Evolutionary conservation across 371 early-diverging fungal genomes (phyloP).

Genomic region (Funneliformis caledonium): DNA sequence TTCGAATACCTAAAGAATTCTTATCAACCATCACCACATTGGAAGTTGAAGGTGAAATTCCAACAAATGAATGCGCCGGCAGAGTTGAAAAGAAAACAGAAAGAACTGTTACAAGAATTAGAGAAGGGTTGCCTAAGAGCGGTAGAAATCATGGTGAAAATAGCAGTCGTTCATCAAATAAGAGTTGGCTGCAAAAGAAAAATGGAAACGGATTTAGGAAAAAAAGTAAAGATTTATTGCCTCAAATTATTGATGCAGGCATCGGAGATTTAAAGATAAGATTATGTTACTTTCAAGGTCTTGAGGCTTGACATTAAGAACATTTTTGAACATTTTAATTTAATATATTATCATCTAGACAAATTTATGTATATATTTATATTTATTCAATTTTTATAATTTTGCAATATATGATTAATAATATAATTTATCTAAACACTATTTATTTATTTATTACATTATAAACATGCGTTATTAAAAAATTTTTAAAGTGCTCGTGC

Average conservation of each 20-base stretch:
- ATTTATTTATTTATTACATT: too few relatives aligned
- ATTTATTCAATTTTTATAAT: too few relatives aligned
- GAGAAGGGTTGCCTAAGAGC: neutral
- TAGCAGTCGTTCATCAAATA: neutral
- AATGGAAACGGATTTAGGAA: neutral
- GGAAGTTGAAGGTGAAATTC: neutral
- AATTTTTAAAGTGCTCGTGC: too few relatives aligned
- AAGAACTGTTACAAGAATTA: neutral
- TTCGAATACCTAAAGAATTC: neutral
- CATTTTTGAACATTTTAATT: neutral
- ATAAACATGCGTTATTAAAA: too few relatives aligned
- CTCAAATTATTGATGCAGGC: slow-evolving; percentile 13
- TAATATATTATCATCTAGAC: too few relatives aligned
- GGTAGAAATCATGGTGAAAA: neutral
- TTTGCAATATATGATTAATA: too few relatives aligned
- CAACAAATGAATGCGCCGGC: too few relatives aligned
- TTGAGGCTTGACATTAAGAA: neutral
- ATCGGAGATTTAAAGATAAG: slow-evolving; percentile 30
- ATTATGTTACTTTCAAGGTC: slow-evolving; percentile 21
- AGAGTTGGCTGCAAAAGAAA: neutral
- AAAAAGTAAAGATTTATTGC: neutral
- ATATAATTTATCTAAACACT: too few relatives aligned
- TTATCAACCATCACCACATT: neutral
- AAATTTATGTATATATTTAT: too few relatives aligned
- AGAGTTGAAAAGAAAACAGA: neutral